Evolutionary conservation across 1,284 basidiomycete genomes (phyloP), one percentile per base, ranked within the genome.

Genomic region (Mycosarcoma maydis): DNA sequence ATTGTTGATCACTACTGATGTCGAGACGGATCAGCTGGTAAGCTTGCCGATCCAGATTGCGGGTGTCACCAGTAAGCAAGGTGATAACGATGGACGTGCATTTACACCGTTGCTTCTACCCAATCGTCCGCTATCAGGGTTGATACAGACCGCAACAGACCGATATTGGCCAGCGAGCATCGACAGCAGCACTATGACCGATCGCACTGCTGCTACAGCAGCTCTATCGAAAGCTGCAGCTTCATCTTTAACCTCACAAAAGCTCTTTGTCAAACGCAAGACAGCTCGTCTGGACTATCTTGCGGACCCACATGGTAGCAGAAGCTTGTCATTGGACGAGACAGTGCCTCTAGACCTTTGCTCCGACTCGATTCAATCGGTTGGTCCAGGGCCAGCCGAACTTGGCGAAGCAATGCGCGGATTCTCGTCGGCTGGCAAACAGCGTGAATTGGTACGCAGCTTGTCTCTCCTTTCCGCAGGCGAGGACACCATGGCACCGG

Each of bases 251-350:
- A 47, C 45, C 1, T 61, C 73, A 7, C 70, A 69, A 38, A 53
- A 58, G n/a, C 38, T 77, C n/a, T 68, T 68, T 32, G 94, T 98
- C 55, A 95, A 98, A 83, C 89, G 94, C 19, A 88, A 92, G 39
- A 90, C 92, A 0, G 94, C 93, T 1, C 94, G 94, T 82, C 85
- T 97, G 39, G 92, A 91, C 80, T 98, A 98, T 76, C 88, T 89
- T 11, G 90, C 92, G 72, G 95, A 98, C 83, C 92, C 94, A 0
- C 88, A 91, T 66, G 94, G 94, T 7, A 93, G 92, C 72, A 87
- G 93, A 42, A 93, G 92, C 81, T 86, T 97, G 46, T 50, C 64
- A n/a, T 57, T 72, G 27, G 47, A 57, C 13, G 71, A 50, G 20
- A 55, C 24, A 20, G 47, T 53, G 8, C 41, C 56, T 7, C 40